phyloP scores from a whole-genome alignment of 805 yeast genomes.

The Nakazawaea holstii region DNA sequence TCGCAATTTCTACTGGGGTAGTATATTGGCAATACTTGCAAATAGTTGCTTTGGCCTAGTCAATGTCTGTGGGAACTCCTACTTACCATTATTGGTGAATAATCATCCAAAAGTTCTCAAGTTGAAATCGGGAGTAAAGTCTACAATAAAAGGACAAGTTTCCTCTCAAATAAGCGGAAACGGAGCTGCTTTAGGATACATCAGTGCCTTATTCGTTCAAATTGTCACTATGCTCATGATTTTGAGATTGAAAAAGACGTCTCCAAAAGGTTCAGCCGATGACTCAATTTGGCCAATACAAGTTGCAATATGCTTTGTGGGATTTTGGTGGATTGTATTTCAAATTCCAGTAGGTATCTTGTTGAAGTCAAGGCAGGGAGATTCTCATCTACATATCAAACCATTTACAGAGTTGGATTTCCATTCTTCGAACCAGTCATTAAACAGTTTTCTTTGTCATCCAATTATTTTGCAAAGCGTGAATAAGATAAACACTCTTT shows the following conservation, averaged over 20 bases:
- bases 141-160: conserved; percentile 26
- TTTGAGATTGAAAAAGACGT: conserved; percentile 16
- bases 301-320: conserved; percentile 57
- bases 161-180: conserved; percentile 55
- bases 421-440: not conserved
- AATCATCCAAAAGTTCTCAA: conserved; percentile 24
- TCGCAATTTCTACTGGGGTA: conserved; percentile 43
- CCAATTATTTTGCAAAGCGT: not conserved
- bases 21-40: conserved; percentile 51
- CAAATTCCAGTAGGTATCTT: conserved; percentile 54
- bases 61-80: conserved; percentile 74
- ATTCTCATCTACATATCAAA: conserved; percentile 14
- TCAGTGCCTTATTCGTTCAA: conserved; percentile 66
- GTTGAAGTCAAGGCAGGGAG: conserved; percentile 40
- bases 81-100: conserved; percentile 55
- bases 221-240: conserved; percentile 46
- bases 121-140: not conserved
- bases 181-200: conserved; percentile 69
- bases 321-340: conserved; percentile 73
- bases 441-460: not conserved
- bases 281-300: conserved; percentile 39
- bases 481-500: conserved; percentile 13
- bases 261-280: conserved; percentile 12
- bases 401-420: not conserved
- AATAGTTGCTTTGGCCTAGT: conserved; percentile 74